phyloP scores from a whole-genome alignment of 2,329 filamentous ascomycete species.

The Lasiodiplodia sp. region DNA sequence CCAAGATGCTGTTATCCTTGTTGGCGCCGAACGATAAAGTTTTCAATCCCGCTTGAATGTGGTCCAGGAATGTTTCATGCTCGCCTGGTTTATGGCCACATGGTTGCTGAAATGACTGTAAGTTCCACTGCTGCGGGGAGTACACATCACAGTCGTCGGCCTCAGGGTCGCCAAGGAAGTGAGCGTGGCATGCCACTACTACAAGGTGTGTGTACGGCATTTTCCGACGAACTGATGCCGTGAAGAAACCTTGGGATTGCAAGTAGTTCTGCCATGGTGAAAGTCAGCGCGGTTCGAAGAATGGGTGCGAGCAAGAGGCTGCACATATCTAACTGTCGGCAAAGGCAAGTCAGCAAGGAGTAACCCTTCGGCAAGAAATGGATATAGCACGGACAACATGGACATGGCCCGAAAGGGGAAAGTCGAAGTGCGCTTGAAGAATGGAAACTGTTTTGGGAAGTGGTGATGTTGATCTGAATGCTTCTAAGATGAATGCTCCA shows the following conservation, averaged over 20 bases:
- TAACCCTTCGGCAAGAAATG: neutral
- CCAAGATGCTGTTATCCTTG: slow-evolving; percentile 58
- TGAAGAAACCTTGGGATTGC: neutral
- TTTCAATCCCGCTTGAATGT: slow-evolving; percentile 71
- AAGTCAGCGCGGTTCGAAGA: neutral
- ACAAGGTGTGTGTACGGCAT: slow-evolving; percentile 62
- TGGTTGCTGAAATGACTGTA: slow-evolving; percentile 73
- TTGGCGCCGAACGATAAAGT: slow-evolving; percentile 56
- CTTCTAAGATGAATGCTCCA: neutral
- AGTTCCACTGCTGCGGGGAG: slow-evolving; percentile 63
- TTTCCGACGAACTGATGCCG: neutral
- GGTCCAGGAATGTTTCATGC: slow-evolving; percentile 78
- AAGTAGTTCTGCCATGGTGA: neutral
- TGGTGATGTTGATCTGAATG: neutral
- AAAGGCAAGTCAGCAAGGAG: neutral
- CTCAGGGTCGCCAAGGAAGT: slow-evolving; percentile 64
- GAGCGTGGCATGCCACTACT: slow-evolving; percentile 84
- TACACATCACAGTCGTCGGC: slow-evolving; percentile 42
- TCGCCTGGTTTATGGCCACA: slow-evolving; percentile 64
- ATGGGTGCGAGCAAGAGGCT: neutral
- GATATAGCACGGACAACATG: neutral
- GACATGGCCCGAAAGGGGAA: neutral
- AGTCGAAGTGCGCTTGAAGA: neutral
- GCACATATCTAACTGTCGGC: slow-evolving; percentile 9
- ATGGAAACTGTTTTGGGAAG: neutral